phyloP scores from a whole-genome alignment of 2,329 filamentous ascomycete genomes.

The Penicillium corylophilum region DNA sequence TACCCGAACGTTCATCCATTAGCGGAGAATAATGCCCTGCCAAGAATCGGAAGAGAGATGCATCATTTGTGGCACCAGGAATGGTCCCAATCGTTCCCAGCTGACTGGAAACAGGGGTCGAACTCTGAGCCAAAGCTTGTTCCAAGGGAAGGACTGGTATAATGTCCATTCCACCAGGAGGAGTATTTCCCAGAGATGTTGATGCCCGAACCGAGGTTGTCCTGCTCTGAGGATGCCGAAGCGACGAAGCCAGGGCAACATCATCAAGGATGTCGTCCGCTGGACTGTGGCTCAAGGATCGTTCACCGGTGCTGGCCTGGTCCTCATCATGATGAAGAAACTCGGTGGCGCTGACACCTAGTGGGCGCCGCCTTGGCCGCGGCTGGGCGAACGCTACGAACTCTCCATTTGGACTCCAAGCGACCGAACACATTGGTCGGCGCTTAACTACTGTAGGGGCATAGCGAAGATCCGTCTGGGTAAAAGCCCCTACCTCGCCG shows the following conservation, averaged over 20 bases:
- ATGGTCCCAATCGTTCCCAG: slow-evolving; percentile 51
- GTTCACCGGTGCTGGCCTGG: slow-evolving; percentile 48
- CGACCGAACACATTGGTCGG: slow-evolving; percentile 56
- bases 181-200: slow-evolving; percentile 56
- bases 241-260: slow-evolving; percentile 50
- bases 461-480: slow-evolving; percentile 62
- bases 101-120: slow-evolving; percentile 44
- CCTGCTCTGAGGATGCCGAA: slow-evolving; percentile 49
- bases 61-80: slow-evolving; percentile 46
- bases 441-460: slow-evolving; percentile 59
- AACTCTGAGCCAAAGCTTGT: slow-evolving; percentile 48
- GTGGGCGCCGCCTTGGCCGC: slow-evolving; percentile 45
- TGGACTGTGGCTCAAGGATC: slow-evolving; percentile 51
- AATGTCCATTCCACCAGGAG: slow-evolving; percentile 49
- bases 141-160: slow-evolving; percentile 53
- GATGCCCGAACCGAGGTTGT: slow-evolving; percentile 48
- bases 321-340: slow-evolving; percentile 44
- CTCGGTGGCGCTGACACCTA: slow-evolving; percentile 41
- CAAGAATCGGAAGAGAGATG: slow-evolving; percentile 43
- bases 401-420: slow-evolving; percentile 58
- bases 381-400: slow-evolving; percentile 56
- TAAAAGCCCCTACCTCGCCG: slow-evolving; percentile 60
- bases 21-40: slow-evolving; percentile 44
- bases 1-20: slow-evolving; percentile 29
- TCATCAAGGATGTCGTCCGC: slow-evolving; percentile 60